A percentile compares a stretch with the other conserved stretches of the same genome.
These are phyloP conservation scores for Russula foetens DNA, from an alignment of 768 basidiomycete genomes.

Conservation along the genomic window DNA sequence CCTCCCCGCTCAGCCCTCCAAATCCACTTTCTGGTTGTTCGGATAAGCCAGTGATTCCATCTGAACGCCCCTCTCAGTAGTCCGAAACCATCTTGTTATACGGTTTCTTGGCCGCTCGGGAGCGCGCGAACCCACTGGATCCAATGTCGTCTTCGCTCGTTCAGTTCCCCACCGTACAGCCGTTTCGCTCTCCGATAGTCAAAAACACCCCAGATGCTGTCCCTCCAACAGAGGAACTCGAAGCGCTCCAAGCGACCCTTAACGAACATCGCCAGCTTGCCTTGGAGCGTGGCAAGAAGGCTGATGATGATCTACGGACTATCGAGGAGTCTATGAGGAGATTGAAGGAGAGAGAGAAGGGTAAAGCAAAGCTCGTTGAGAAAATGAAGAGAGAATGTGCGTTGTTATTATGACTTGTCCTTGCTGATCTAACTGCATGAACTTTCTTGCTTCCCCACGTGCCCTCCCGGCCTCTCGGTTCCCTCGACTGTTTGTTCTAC, in stretches of 20 bases:
- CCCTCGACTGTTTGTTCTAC: neutral
- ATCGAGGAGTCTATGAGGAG: slow-evolving; percentile 72
- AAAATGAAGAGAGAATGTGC: slow-evolving; percentile 69
- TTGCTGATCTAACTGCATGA: slow-evolving; percentile 10
- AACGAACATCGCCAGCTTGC: slow-evolving; percentile 42
- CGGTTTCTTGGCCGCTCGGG: slow-evolving; percentile 8
- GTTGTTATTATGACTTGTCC: slow-evolving; percentile 30
- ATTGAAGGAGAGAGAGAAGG: slow-evolving; percentile 68
- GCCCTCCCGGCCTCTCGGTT: slow-evolving; percentile 7
- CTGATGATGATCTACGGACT: slow-evolving; percentile 61
- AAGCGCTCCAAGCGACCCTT: slow-evolving; percentile 56
- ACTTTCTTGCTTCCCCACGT: slow-evolving; percentile 14
- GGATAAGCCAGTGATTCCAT: neutral
- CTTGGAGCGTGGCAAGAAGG: slow-evolving; percentile 62
- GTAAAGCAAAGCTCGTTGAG: slow-evolving; percentile 62
- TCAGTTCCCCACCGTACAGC: slow-evolving; percentile 39
- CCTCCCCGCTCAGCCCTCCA: neutral
- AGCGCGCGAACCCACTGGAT: slow-evolving; percentile 4
- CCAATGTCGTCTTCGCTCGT: slow-evolving; percentile 57
- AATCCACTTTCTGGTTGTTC: neutral
- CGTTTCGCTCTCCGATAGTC: slow-evolving; percentile 51
- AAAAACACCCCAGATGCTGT: slow-evolving; percentile 56
- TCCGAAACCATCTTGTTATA: neutral
- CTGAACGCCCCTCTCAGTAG: neutral
- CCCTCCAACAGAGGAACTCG: slow-evolving; percentile 67